Conservation (phyloP, 768 basidiomycete genomes). For the Mycena polygramma region DNA sequence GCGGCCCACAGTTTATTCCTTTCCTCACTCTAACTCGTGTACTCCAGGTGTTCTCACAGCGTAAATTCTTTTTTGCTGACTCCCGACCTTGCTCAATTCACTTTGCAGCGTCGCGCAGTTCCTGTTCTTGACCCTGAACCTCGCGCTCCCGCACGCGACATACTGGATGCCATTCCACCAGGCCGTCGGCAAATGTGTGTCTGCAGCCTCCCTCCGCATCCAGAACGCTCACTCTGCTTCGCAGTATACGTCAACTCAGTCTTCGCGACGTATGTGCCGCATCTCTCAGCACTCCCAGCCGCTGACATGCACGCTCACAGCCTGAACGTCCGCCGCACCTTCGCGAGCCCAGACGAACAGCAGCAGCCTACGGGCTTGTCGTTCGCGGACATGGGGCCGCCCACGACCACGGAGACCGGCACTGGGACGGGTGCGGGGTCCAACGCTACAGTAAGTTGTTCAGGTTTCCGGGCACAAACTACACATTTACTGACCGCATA, state of each 20-base stretch:
- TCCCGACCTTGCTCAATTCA: neutral
- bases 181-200: slow-evolving; percentile 30
- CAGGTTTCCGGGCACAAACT: too few species aligned
- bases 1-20: neutral
- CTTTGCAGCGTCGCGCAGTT: slow-evolving; percentile 21
- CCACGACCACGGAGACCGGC: neutral
- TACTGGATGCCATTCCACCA: slow-evolving; percentile 36
- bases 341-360: neutral
- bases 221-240: too few species aligned
- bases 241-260: slow-evolving; percentile 34
- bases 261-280: slow-evolving; percentile 18
- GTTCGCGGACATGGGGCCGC: slow-evolving; percentile 10
- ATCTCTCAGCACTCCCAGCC: too few species aligned
- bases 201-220: too few species aligned
- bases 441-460: neutral
- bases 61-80: neutral
- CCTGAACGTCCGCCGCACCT: slow-evolving; percentile 26
- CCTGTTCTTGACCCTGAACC: slow-evolving; percentile 29
- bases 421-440: neutral
- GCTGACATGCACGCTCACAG: neutral
- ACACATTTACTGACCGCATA: too few species aligned
- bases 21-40: neutral
- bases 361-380: neutral
- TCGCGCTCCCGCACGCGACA: slow-evolving; percentile 27
- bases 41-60: slow-evolving; percentile 28